These are phyloP conservation scores for Penicillium digitatum DNA, from an alignment of 2,329 filamentous ascomycete species.

Conservation along the genomic window DNA sequence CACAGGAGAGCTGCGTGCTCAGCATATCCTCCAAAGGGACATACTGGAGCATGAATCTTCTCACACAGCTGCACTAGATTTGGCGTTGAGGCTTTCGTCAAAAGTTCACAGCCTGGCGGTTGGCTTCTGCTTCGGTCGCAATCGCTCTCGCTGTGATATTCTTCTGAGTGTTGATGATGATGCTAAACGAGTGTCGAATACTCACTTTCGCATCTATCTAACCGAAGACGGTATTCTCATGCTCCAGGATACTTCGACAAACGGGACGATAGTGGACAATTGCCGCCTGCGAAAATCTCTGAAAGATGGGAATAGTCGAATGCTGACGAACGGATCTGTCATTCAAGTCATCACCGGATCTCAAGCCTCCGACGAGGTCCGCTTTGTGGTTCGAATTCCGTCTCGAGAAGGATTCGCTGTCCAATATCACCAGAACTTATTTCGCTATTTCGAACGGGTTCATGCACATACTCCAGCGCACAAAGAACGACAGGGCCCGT, in stretches of 20 bases:
- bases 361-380: slow-evolving; percentile 57
- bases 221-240: slow-evolving; percentile 84
- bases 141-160: slow-evolving; percentile 66
- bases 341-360: slow-evolving; percentile 62
- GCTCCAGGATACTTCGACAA: slow-evolving; percentile 92
- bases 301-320: slow-evolving; percentile 51
- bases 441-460: slow-evolving; percentile 57
- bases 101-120: slow-evolving; percentile 61
- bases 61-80: slow-evolving; percentile 49
- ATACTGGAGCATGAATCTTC: slow-evolving; percentile 41
- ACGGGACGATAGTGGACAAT: slow-evolving; percentile 83
- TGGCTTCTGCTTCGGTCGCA: slow-evolving; percentile 86
- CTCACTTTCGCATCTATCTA: slow-evolving; percentile 92
- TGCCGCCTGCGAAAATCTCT: slow-evolving; percentile 57
- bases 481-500: slow-evolving; percentile 24
- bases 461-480: slow-evolving; percentile 23
- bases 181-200: slow-evolving; percentile 75
- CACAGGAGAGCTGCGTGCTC: slow-evolving; percentile 50
- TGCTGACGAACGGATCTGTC: slow-evolving; percentile 67
- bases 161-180: slow-evolving; percentile 65
- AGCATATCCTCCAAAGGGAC: slow-evolving; percentile 58
- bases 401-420: slow-evolving; percentile 65
- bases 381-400: slow-evolving; percentile 83
- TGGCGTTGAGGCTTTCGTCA: slow-evolving; percentile 77
- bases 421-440: slow-evolving; percentile 65